A percentile compares a stretch with the other conserved stretches of the same genome.
Evolutionary conservation across 2,329 filamentous ascomycete species (phyloP).

Genomic region (Albifimbria verrucaria): DNA sequence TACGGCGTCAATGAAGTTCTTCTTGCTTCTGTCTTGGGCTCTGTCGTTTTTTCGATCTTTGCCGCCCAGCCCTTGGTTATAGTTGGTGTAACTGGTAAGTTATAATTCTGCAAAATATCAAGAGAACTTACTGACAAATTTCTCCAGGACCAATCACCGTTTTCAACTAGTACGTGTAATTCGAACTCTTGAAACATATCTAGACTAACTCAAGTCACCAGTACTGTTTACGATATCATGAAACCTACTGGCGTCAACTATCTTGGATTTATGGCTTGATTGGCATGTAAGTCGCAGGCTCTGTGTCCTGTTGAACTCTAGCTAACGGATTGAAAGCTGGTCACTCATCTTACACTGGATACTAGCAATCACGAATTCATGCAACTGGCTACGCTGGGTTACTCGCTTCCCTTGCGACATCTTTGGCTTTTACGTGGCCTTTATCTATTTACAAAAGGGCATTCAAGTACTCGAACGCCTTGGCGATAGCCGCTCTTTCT

Average conservation of each 20-base stretch:
- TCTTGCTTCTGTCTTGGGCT: conserved; percentile 77
- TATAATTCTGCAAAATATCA: background rate
- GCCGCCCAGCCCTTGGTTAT: conserved; percentile 86
- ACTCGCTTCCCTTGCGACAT: conserved; percentile 91
- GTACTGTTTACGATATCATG: conserved; percentile 87
- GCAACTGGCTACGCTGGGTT: conserved; percentile 84
- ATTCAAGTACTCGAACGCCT: conserved; percentile 80
- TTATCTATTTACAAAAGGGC: conserved; percentile 88
- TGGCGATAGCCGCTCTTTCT: conserved; percentile 65
- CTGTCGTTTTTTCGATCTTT: conserved; percentile 75
- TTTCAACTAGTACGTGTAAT: conserved; percentile 73
- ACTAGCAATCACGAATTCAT: conserved; percentile 79
- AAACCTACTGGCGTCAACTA: conserved; percentile 73
- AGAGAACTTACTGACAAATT: conserved; percentile 5
- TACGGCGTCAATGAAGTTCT: conserved; percentile 91
- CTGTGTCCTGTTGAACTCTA: too few relatives aligned
- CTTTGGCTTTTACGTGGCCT: conserved; percentile 90
- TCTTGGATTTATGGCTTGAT: conserved; percentile 89
- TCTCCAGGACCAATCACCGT: conserved; percentile 76
- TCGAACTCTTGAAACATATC: too few relatives aligned
- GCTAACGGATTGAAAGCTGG: conserved; percentile 61
- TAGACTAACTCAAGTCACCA: conserved; percentile 16
- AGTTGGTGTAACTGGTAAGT: conserved; percentile 75
- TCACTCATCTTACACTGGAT: conserved; percentile 81
- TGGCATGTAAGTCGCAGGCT: conserved; percentile 57